Evolutionary conservation across 495 filamentous ascomycete genomes (phyloP).

Genomic region (Hyaloscypha hepaticicola): DNA sequence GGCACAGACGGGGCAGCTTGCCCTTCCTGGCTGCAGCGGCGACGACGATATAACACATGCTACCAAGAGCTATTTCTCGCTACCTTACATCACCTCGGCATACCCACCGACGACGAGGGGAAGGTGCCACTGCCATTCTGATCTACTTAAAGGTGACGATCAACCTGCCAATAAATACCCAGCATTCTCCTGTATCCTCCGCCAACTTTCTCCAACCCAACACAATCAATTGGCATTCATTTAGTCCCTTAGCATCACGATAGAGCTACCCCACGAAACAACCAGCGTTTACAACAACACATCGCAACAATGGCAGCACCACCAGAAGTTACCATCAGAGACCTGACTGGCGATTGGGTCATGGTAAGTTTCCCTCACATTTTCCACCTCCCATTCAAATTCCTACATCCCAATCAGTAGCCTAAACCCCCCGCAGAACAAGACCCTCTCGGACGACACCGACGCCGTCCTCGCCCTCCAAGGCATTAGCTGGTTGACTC

Average conservation of each 20-base stretch:
- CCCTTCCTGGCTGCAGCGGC: not conserved
- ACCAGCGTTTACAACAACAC: constrained; percentile 32
- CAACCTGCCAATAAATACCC: constrained; percentile 4
- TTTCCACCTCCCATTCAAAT: not conserved
- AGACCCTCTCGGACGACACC: constrained; percentile 67
- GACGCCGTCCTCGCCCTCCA: constrained; percentile 77
- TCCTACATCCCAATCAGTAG: constrained; percentile 16
- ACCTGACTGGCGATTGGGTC: constrained; percentile 74
- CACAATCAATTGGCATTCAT: not conserved
- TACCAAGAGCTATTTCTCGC: too few relatives aligned
- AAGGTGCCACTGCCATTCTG: not conserved
- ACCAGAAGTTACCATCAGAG: constrained; percentile 62
- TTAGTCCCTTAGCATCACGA: too few relatives aligned
- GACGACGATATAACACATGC: not conserved
- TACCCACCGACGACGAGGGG: not conserved
- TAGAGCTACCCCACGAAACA: constrained; percentile 1
- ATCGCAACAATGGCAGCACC: constrained; percentile 73
- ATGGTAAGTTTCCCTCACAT: constrained; percentile 57
- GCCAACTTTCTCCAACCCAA: not conserved
- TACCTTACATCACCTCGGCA: not conserved
- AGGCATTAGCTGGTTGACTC: constrained; percentile 78
- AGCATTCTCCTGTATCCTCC: not conserved
- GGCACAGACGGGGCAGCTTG: too few relatives aligned
- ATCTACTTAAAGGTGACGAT: not conserved
- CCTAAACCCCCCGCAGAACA: constrained; percentile 58